A percentile compares a stretch with the other conserved stretches of the same genome.
Evolutionary conservation across 2,329 filamentous ascomycete genomes (phyloP).

Genomic region (Helminthosporium solani): DNA sequence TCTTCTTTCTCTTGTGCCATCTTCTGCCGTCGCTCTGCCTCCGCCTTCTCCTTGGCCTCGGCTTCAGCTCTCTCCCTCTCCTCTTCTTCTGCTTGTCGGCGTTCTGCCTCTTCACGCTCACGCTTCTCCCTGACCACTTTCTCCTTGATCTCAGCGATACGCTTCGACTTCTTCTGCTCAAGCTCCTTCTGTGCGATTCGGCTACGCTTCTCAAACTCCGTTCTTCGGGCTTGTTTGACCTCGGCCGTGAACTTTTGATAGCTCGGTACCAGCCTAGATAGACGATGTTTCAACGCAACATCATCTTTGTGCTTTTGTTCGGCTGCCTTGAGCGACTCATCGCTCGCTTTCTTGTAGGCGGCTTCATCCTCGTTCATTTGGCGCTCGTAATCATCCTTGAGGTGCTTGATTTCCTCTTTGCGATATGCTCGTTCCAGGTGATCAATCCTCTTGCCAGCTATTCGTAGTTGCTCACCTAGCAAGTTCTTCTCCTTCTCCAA

Average conservation of each 20-base stretch:
- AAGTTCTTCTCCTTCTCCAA: conserved; percentile 98
- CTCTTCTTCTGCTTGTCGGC: conserved; percentile 76
- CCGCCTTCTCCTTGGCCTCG: conserved; percentile 76
- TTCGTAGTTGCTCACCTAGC: conserved; percentile 83
- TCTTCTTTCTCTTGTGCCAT: conserved; percentile 69
- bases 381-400: conserved; percentile 78
- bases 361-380: conserved; percentile 78
- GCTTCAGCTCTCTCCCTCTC: conserved; percentile 79
- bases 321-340: conserved; percentile 74
- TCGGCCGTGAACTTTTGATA: conserved; percentile 83
- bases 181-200: conserved; percentile 90
- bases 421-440: conserved; percentile 96
- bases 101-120: conserved; percentile 82
- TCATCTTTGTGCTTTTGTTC: conserved; percentile 89
- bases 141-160: conserved; percentile 86
- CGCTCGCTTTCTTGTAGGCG: conserved; percentile 77
- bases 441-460: conserved; percentile 93
- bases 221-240: conserved; percentile 82
- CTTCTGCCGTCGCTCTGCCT: conserved; percentile 75
- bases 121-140: conserved; percentile 77
- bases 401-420: conserved; percentile 91
- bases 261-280: conserved; percentile 76
- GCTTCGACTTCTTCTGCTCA: conserved; percentile 83
- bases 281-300: conserved; percentile 89
- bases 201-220: conserved; percentile 93